Evolutionary conservation across 2,329 filamentous ascomycete species (phyloP), one percentile per base, ranked within the genome.

Genomic region (Lachnellula willkommii): DNA sequence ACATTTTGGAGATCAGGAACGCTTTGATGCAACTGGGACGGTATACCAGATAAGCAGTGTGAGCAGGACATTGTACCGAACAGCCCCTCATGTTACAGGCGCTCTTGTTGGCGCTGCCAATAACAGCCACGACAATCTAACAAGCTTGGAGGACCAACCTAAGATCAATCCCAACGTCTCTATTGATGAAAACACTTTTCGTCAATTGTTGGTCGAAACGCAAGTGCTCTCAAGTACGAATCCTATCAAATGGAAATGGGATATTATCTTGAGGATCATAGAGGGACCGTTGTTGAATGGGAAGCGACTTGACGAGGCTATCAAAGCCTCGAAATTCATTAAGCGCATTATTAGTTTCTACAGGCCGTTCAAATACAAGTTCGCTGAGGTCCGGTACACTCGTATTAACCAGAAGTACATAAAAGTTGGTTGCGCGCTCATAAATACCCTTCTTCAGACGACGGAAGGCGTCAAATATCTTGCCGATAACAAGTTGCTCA

Each of bases 21-120:
- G 90, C 53, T 92, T 92, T 63, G 79, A 88, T 55, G 90, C 93
- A 6, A 92, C 90, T 7, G 87, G 90, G 7, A 95, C 95, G 17
- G 90, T 99, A 12, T 99, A 97, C 67, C 94, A 97, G 69, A 95
- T 99, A 53, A 96, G 96, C 74, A 96, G 93, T 69, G 91, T 99
- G 63, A 99, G 93, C 70, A 84, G 90, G 60, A 97, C 92, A 0
- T 75, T 99, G 14, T 95, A 95, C 68, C 82, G 91, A 55, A 95
- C 90, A 48, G 82, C 83, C 5, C 79, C 81, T 1, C 76, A 79
- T 17, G 50, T 62, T 35, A 54, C 58, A 11, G 61, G 58, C 28
- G 56, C 63, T 28, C 62, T 66, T 22, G 60, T 60, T 15, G 67
- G 55, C 45, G 50, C 60, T 17, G 59, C 57, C 42, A 67, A 66